These are phyloP conservation scores for Berberis thunbergii DNA, from an alignment of 164 flowering plant genomes.

Conservation along the genomic window DNA sequence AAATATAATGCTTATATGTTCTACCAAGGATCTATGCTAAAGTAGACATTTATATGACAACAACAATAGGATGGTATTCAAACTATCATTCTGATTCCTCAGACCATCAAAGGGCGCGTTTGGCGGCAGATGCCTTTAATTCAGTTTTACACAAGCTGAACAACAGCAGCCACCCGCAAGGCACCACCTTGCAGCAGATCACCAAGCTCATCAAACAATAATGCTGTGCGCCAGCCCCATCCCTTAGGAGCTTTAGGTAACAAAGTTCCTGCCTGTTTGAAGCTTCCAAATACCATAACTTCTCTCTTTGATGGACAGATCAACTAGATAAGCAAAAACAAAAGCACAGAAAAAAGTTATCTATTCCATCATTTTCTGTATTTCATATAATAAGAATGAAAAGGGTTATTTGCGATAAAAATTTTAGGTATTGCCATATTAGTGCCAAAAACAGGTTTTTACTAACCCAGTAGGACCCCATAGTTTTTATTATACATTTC, in stretches of 20 bases:
- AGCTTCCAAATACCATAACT: slow-evolving; percentile 88
- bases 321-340: slow-evolving; percentile 32
- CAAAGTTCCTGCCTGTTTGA: slow-evolving; percentile 88
- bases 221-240: slow-evolving; percentile 98
- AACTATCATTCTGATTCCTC: neutral
- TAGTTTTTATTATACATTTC: too few species aligned
- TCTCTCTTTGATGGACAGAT: slow-evolving; percentile 95
- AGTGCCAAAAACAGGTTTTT: too few species aligned
- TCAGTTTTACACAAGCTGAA: slow-evolving; percentile 62
- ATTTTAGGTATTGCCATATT: too few species aligned
- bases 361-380: too few species aligned
- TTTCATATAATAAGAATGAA: neutral
- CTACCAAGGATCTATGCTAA: too few species aligned
- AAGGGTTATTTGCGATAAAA: neutral
- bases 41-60: too few species aligned
- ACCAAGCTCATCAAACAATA: slow-evolving; percentile 78
- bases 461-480: too few species aligned
- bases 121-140: neutral
- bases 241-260: slow-evolving; percentile 98
- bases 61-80: too few species aligned
- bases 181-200: slow-evolving; percentile 89
- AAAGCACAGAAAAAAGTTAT: neutral
- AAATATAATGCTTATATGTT: too few species aligned
- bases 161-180: slow-evolving; percentile 76
- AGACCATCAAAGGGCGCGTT: neutral